Percentiles rank a stretch among this genome's conserved stretches.
Evolutionary conservation across 345 rosid genomes (phyloP).

Genomic region (Arabidopsis thaliana): DNA sequence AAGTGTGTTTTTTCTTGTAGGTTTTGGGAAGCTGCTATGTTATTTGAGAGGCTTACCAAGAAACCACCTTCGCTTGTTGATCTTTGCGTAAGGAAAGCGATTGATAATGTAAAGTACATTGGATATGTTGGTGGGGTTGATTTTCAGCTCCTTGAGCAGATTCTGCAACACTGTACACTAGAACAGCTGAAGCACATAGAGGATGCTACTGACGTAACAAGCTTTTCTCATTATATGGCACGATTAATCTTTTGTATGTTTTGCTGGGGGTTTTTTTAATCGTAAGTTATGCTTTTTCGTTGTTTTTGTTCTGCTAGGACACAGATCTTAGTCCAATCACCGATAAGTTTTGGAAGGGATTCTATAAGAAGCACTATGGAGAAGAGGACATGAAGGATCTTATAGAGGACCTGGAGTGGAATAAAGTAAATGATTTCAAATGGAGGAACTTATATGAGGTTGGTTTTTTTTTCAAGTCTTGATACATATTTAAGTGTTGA

Average conservation of each 20-base stretch:
- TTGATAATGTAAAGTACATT: conserved; percentile 64
- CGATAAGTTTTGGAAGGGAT: conserved; percentile 75
- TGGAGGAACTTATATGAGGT: conserved; percentile 85
- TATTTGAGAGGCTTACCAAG: conserved; percentile 35
- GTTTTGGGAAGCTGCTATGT: conserved; percentile 31
- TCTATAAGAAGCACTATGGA: conserved; percentile 69
- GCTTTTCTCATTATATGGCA: background rate
- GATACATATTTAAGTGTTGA: background rate
- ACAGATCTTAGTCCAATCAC: conserved; percentile 86
- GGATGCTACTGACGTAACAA: conserved; percentile 62
- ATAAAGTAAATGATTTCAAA: conserved; percentile 54
- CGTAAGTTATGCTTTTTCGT: conserved; percentile 12
- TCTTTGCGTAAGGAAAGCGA: conserved; percentile 67
- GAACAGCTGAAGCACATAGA: conserved; percentile 84
- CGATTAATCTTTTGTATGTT: background rate
- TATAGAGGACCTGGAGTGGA: conserved; percentile 63
- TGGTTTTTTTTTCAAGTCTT: conserved; percentile 11
- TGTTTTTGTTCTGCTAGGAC: conserved; percentile 51
- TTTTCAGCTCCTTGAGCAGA: conserved; percentile 67
- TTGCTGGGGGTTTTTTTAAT: background rate
- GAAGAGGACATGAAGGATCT: conserved; percentile 44
- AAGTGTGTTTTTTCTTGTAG: background rate
- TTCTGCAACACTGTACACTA: conserved; percentile 73
- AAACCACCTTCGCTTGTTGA: conserved; percentile 77
- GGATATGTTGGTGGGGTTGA: conserved; percentile 95